Evolutionary conservation across 2,329 filamentous ascomycete genomes (phyloP).

Genomic region (Monosporascus sp.): DNA sequence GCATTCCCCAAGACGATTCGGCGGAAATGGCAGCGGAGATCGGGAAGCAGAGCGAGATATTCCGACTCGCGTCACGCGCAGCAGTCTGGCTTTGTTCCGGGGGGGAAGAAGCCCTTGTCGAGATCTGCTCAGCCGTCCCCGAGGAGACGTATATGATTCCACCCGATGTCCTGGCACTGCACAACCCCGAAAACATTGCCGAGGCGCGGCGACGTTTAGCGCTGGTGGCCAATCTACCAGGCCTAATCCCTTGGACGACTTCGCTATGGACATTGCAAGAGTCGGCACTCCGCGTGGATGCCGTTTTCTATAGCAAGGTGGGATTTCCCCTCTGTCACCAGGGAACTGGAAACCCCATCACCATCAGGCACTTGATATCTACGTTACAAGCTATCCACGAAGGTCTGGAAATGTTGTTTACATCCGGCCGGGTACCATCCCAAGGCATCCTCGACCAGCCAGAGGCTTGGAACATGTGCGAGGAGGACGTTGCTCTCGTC

Average conservation of each 20-base stretch:
- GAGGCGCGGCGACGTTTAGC: not conserved
- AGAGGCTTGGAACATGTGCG: too few relatives aligned
- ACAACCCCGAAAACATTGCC: not conserved
- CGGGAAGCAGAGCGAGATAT: not conserved
- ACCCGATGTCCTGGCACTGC: not conserved
- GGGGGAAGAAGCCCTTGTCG: not conserved
- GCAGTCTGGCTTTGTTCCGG: not conserved
- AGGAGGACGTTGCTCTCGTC: too few relatives aligned
- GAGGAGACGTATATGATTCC: not conserved
- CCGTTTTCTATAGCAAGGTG: not conserved
- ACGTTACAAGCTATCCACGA: too few relatives aligned
- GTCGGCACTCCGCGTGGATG: not conserved
- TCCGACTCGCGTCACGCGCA: not conserved
- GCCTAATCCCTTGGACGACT: not conserved
- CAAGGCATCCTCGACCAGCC: too few relatives aligned
- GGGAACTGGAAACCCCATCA: not conserved
- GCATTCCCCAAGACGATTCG: not conserved
- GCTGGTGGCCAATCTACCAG: not conserved
- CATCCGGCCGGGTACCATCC: too few relatives aligned
- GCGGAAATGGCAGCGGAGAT: not conserved
- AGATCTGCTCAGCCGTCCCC: not conserved
- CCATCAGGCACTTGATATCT: not conserved
- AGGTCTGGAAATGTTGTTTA: too few relatives aligned
- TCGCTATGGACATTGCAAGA: not conserved
- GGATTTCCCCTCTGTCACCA: not conserved